A percentile compares a stretch with the other conserved stretches of the same genome.
These are phyloP conservation scores for Gracilaria gracilis DNA, from an alignment of 23 red algal genomes.

Conservation along the genomic window DNA sequence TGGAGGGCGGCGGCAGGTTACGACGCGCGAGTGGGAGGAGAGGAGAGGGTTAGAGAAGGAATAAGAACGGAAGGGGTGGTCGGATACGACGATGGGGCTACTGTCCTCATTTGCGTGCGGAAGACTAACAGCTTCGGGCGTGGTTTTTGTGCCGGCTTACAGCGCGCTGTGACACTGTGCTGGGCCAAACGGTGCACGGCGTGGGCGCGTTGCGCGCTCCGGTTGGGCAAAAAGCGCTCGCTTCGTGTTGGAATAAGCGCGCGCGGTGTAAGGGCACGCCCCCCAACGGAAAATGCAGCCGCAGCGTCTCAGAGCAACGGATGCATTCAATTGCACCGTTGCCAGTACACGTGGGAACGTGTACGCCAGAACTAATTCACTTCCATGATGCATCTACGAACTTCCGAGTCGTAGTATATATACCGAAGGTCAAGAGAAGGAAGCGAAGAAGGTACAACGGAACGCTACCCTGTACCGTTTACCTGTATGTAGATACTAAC, in stretches of 20 bases:
- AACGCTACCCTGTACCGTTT: too few relatives aligned
- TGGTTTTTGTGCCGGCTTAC: slow-evolving; percentile 6
- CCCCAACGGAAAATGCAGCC: too few relatives aligned
- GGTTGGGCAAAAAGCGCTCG: background rate
- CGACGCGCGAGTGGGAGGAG: background rate
- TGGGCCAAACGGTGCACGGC: slow-evolving; percentile 3
- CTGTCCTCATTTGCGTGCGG: slow-evolving; percentile 27
- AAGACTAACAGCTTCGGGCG: slow-evolving; percentile 30
- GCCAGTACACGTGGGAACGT: too few relatives aligned
- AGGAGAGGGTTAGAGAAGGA: background rate
- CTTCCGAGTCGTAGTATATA: too few relatives aligned
- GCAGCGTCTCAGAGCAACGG: too few relatives aligned
- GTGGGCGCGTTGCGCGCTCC: background rate
- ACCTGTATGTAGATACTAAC: too few relatives aligned
- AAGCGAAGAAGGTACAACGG: too few relatives aligned
- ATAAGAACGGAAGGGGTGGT: slow-evolving; percentile 27
- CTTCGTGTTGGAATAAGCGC: background rate
- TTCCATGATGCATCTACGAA: too few relatives aligned
- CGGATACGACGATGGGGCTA: slow-evolving; percentile 13
- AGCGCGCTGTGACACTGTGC: background rate
- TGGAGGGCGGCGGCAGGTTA: background rate
- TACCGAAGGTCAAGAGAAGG: too few relatives aligned
- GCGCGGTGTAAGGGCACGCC: background rate
- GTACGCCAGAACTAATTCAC: too few relatives aligned
- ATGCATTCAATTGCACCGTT: too few relatives aligned